Evolutionary conservation across 2,329 filamentous ascomycete species (phyloP).

Genomic region (Acrocalymma vagum): DNA sequence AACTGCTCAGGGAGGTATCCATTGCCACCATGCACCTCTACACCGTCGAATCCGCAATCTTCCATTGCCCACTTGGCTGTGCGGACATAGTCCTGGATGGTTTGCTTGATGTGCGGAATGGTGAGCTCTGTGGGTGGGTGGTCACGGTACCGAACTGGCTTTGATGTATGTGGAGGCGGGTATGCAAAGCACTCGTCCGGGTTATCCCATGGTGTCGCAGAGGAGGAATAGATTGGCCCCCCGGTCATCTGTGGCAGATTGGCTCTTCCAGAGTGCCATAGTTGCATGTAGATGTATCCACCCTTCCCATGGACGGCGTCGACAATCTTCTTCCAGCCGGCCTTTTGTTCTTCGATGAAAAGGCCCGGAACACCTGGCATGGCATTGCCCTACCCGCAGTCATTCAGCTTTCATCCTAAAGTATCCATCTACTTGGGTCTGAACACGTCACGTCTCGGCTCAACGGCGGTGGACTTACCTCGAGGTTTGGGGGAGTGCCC

Average conservation of each 20-base stretch:
- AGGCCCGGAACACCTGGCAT: slow-evolving; percentile 37
- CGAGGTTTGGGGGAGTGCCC: slow-evolving; percentile 59
- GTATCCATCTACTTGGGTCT: no score
- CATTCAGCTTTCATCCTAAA: no score
- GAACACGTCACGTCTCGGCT: no score
- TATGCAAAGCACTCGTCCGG: slow-evolving; percentile 47
- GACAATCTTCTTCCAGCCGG: slow-evolving; percentile 59
- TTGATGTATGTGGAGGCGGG: slow-evolving; percentile 31
- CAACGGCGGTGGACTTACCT: no score
- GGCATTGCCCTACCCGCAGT: slow-evolving; percentile 39
- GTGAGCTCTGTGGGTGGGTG: slow-evolving; percentile 47
- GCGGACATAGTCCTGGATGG: slow-evolving; percentile 52
- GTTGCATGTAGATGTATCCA: slow-evolving; percentile 53
- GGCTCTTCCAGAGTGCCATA: slow-evolving; percentile 57
- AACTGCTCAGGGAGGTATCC: slow-evolving; percentile 63
- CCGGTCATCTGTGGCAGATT: slow-evolving; percentile 51
- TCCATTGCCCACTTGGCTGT: slow-evolving; percentile 63
- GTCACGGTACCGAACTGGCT: slow-evolving; percentile 41
- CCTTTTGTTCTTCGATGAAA: slow-evolving; percentile 47
- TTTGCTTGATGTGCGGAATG: slow-evolving; percentile 54
- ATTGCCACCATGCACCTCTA: slow-evolving; percentile 60
- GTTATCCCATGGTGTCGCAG: slow-evolving; percentile 57
- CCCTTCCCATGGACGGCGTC: slow-evolving; percentile 59
- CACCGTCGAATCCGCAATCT: slow-evolving; percentile 63
- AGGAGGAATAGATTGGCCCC: slow-evolving; percentile 48